Evolutionary conservation across 805 yeast genomes (phyloP), one percentile per base, ranked within the genome.

Genomic region (Candida alai): DNA sequence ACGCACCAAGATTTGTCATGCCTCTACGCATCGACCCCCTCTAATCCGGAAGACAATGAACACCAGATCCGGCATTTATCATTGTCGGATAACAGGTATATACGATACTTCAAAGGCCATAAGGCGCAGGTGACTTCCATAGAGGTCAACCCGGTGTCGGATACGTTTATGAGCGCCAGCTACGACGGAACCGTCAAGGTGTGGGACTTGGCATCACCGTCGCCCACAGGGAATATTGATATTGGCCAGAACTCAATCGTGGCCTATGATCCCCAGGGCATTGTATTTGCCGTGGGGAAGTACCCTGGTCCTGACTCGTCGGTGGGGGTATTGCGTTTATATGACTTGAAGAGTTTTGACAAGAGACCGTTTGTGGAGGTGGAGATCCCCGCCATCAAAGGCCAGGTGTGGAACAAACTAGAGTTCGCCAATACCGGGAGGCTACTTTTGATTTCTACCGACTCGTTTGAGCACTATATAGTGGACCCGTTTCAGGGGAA

Each of bases 71-170:
- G 97, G 43, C 80, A 83, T 49, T 65, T 93, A 25, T 78, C 87
- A 27, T 64, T 90, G 18, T 78, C 79, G 39, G 84, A 85, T 36
- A 87, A 87, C 49, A 76, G 80, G 36, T 93, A 80, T 52, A 60
- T 88, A 8, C 73, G 96, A 38, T 90, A 90, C 58, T 93, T 87
- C 62, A 71, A 74, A 41, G 97, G 97, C 2, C 98, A 93, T 56
- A 78, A 78, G 32, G 84, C 76, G 10, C 73, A 78, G 41, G 96
- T 93, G 4, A 73, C 75, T 4, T 72, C 77, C 6, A 56, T 93
- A 4, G 87, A 83, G 55, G 74, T 87, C 48, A 75, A 79, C 30
- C 96, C 95, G 0, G 64, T 74, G 4, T 70, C 71, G 36, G 88
- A 81, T 48, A 59, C 72, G 9, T 74, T 84, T 51, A 47, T 84